phyloP scores from a whole-genome alignment of 768 basidiomycete species.

The Suillus subluteus region DNA sequence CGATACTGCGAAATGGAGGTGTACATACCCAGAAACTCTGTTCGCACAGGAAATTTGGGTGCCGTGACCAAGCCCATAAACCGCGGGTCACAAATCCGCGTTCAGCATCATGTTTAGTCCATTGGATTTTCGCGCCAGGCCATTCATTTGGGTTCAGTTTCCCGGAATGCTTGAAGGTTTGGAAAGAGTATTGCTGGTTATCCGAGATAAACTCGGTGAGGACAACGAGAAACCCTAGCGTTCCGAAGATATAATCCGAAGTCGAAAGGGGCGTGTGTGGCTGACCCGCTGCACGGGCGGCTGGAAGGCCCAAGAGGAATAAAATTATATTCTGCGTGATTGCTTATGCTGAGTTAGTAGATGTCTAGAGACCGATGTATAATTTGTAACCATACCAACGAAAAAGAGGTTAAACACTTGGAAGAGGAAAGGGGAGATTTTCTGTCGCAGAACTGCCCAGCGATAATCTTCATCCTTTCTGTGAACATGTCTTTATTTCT shows the following conservation, averaged over 20 bases:
- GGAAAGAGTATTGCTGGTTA: conserved; percentile 89
- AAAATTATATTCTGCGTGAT: conserved; percentile 82
- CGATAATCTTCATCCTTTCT: conserved; percentile 92
- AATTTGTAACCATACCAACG: conserved; percentile 53
- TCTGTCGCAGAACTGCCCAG: conserved; percentile 75
- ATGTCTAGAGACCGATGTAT: background rate
- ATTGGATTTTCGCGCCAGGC: conserved; percentile 65
- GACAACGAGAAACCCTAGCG: conserved; percentile 60
- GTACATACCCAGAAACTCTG: conserved; percentile 79
- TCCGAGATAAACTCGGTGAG: conserved; percentile 83
- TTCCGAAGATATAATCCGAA: conserved; percentile 67
- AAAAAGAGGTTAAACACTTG: conserved; percentile 66
- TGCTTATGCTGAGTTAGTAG: conserved; percentile 42
- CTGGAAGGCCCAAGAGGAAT: conserved; percentile 67
- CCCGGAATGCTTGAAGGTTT: conserved; percentile 68
- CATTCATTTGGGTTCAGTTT: conserved; percentile 51
- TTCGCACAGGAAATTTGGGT: conserved; percentile 94
- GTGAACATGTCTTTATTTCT: conserved; percentile 5
- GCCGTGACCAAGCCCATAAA: conserved; percentile 84
- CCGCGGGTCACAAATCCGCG: conserved; percentile 87
- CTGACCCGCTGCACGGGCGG: conserved; percentile 56
- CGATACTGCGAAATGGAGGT: background rate
- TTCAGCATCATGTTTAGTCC: conserved; percentile 67
- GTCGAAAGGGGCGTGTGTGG: conserved; percentile 53
- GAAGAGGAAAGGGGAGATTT: conserved; percentile 58